These are phyloP conservation scores for Fusarium concolor DNA, from an alignment of 2,329 filamentous ascomycete genomes.

Conservation along the genomic window DNA sequence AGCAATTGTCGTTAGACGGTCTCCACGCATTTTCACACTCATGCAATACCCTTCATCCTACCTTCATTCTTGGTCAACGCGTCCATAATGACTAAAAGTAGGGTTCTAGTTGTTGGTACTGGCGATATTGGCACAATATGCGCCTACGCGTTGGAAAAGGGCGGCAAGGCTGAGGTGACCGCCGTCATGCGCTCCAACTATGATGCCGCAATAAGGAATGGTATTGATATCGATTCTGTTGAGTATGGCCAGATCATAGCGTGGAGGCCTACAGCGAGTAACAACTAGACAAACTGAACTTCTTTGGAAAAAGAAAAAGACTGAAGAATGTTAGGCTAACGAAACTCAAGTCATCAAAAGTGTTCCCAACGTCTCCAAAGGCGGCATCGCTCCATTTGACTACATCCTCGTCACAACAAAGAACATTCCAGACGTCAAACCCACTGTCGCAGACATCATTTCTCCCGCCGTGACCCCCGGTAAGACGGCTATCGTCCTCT, in stretches of 20 bases:
- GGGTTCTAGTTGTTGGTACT: neutral
- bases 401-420: neutral
- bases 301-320: no score
- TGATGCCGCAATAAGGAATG: neutral
- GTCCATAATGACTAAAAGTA: neutral
- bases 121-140: neutral
- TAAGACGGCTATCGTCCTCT: neutral
- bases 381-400: neutral
- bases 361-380: no score
- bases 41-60: no score
- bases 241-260: neutral
- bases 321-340: no score
- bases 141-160: neutral
- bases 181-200: neutral
- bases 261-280: neutral
- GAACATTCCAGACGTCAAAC: neutral
- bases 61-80: no score
- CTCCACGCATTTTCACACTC: no score
- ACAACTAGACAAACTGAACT: neutral
- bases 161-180: neutral
- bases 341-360: no score
- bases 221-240: neutral
- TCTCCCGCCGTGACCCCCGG: neutral
- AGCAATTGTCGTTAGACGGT: no score
- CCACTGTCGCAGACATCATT: neutral